These are phyloP conservation scores for Xylariaceae sp. DNA, from an alignment of 2,329 filamentous ascomycete genomes.

Conservation along the genomic window DNA sequence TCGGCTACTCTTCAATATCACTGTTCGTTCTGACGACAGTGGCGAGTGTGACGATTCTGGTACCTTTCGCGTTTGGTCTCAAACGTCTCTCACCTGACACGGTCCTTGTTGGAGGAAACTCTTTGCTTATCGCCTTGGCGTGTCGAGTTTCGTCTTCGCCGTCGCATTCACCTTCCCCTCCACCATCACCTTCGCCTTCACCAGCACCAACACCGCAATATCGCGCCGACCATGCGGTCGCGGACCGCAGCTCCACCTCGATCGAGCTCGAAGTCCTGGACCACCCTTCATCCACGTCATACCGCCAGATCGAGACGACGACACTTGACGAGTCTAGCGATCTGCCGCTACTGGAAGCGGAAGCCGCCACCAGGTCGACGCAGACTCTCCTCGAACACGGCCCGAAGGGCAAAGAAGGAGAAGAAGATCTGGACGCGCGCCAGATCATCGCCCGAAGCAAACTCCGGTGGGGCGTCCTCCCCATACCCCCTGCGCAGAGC, in stretches of 20 bases:
- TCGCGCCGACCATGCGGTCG: not conserved
- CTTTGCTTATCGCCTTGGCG: not conserved
- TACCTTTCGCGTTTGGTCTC: not conserved
- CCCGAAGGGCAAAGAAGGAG: no score
- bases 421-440: not conserved
- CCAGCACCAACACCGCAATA: not conserved
- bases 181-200: not conserved
- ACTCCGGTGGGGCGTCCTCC: not conserved
- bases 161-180: not conserved
- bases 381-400: no score
- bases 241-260: not conserved
- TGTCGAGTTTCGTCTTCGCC: not conserved
- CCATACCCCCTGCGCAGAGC: not conserved
- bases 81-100: not conserved
- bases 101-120: not conserved
- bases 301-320: not conserved
- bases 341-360: not conserved
- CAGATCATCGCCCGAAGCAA: not conserved
- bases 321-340: not conserved
- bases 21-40: not conserved
- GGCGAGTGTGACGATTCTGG: not conserved
- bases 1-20: not conserved
- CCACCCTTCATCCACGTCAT: not conserved
- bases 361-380: no score
- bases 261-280: no score